Percentiles rank a stretch among this genome's conserved stretches.
Conservation (phyloP, 2,329 filamentous ascomycete species). For the Thelonectria blattea region DNA sequence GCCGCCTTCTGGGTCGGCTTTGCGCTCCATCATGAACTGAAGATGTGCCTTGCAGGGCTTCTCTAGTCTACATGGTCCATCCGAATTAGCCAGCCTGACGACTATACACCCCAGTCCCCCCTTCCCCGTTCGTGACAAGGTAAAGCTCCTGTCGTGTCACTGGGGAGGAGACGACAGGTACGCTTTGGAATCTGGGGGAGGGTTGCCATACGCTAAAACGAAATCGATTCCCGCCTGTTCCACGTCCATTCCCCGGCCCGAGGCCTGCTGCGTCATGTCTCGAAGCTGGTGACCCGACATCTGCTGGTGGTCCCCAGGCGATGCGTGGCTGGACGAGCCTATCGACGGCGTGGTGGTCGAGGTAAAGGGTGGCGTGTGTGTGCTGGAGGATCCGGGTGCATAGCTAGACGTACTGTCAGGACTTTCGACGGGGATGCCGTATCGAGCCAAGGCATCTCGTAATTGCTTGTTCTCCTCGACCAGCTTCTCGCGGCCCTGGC, state of each 20-base stretch:
- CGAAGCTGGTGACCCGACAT: constrained; percentile 43
- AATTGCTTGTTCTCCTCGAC: constrained; percentile 82
- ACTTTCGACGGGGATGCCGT: constrained; percentile 52
- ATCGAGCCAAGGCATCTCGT: constrained; percentile 60
- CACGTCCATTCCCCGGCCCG: constrained; percentile 64
- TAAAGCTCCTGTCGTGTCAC: constrained; percentile 43
- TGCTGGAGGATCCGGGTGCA: constrained; percentile 50
- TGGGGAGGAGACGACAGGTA: constrained; percentile 70
- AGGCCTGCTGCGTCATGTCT: constrained; percentile 28
- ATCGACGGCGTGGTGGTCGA: constrained; percentile 51
- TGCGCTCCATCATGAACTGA: constrained; percentile 74
- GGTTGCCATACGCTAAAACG: constrained; percentile 81
- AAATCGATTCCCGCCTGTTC: constrained; percentile 89
- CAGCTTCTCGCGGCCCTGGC: constrained; percentile 77
- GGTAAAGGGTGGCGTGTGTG: constrained; percentile 56
- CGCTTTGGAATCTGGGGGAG: constrained; percentile 60
- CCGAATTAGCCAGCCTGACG: constrained; percentile 50
- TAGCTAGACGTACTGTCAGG: constrained; percentile 60
- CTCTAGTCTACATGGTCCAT: constrained; percentile 72
- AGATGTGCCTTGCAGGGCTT: constrained; percentile 92
- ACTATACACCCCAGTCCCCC: constrained; percentile 6
- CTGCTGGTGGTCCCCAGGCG: constrained; percentile 28
- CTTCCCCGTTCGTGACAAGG: constrained; percentile 14
- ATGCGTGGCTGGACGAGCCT: constrained; percentile 40
- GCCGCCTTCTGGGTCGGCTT: constrained; percentile 65